phyloP scores from a whole-genome alignment of 176 grass and related monocot species.

The Oryza meyeriana region DNA sequence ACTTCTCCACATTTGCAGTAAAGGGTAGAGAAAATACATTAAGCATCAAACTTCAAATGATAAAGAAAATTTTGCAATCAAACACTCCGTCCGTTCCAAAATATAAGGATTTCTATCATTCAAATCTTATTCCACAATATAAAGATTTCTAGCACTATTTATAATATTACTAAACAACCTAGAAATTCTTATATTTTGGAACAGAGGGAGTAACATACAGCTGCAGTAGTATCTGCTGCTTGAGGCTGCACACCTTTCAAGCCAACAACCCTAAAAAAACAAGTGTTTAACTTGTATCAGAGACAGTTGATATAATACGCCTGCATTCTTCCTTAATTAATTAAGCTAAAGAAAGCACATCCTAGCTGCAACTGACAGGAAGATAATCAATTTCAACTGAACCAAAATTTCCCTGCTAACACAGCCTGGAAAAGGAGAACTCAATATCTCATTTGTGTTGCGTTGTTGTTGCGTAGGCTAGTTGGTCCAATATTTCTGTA shows the following conservation, averaged over 20 bases:
- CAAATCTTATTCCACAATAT: too few species aligned
- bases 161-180: too few species aligned
- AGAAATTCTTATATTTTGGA: too few species aligned
- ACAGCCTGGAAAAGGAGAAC: too few species aligned
- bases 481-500: too few species aligned
- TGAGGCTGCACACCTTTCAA: conserved; percentile 94
- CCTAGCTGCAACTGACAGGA: not conserved
- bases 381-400: conserved; percentile 29
- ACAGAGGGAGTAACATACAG: conserved; percentile 92
- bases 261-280: conserved; percentile 75
- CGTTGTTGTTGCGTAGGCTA: too few species aligned
- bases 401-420: too few species aligned
- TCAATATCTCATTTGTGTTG: too few species aligned
- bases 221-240: conserved; percentile 94
- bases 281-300: conserved; percentile 11
- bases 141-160: too few species aligned
- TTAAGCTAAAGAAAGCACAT: conserved; percentile 19
- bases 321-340: conserved; percentile 3
- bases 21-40: not conserved
- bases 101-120: too few species aligned
- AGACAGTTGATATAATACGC: not conserved
- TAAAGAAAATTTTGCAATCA: conserved; percentile 17
- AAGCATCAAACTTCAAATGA: conserved; percentile 19
- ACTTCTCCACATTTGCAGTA: not conserved
- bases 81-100: too few species aligned